Percentiles rank a stretch among this genome's conserved stretches.
phyloP scores from a whole-genome alignment of 106 monocot species.

The Dendrobium chrysotoxum region DNA sequence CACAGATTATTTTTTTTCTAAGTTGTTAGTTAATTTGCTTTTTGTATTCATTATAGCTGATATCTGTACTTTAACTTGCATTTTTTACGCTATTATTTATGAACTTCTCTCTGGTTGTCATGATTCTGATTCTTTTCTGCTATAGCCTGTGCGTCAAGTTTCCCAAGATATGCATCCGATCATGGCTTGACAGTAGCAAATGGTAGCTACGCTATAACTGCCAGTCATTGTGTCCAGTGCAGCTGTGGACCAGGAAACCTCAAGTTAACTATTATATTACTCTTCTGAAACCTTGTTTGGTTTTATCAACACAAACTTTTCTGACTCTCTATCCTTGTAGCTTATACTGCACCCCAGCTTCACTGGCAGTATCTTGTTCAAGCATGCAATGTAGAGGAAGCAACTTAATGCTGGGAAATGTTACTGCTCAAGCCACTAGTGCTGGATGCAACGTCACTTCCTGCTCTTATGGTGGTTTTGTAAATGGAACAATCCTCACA shows the following conservation, averaged over 20 bases:
- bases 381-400: slow-evolving; percentile 92
- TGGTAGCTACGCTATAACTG: slow-evolving; percentile 81
- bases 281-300: not conserved
- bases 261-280: slow-evolving; percentile 38
- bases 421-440: slow-evolving; percentile 52
- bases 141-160: slow-evolving; percentile 73
- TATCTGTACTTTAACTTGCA: not conserved
- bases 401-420: slow-evolving; percentile 81
- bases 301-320: not conserved
- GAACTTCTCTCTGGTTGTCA: not conserved
- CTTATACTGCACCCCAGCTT: slow-evolving; percentile 80
- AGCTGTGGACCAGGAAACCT: slow-evolving; percentile 82
- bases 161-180: slow-evolving; percentile 69
- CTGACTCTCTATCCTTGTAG: slow-evolving; percentile 25
- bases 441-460: slow-evolving; percentile 81
- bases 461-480: slow-evolving; percentile 70
- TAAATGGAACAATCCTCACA: slow-evolving; percentile 77
- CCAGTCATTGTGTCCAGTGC: slow-evolving; percentile 83
- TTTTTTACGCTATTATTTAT: not conserved
- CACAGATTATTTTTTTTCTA: too few species aligned
- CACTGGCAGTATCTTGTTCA: slow-evolving; percentile 73
- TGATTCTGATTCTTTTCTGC: not conserved
- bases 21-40: not conserved
- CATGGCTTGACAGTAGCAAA: slow-evolving; percentile 75
- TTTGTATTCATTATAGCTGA: not conserved